These are phyloP conservation scores for Diaporthe sp. DNA, from an alignment of 2,329 filamentous ascomycete species.

Conservation along the genomic window DNA sequence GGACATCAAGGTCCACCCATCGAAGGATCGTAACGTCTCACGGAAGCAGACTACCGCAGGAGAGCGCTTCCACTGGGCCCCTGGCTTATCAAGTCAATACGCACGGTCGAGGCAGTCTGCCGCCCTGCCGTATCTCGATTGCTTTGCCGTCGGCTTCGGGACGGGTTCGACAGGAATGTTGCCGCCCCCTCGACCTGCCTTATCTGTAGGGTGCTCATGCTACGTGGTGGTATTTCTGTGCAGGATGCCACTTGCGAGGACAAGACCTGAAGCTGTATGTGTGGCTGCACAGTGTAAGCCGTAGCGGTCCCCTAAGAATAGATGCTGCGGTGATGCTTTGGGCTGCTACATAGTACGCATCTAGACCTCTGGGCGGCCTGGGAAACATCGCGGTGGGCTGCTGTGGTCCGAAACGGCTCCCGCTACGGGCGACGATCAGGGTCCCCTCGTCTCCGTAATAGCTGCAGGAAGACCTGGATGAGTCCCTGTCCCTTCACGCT, in stretches of 20 bases:
- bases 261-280: not conserved
- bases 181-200: not conserved
- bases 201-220: not conserved
- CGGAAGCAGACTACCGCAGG: conserved; percentile 11
- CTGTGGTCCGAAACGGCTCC: conserved; percentile 25
- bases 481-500: conserved; percentile 4
- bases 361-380: conserved; percentile 20
- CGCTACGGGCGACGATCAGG: conserved; percentile 35
- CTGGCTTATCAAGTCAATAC: conserved; percentile 11
- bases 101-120: conserved; percentile 28
- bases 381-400: conserved; percentile 18
- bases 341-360: conserved; percentile 4
- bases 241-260: not conserved
- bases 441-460: conserved; percentile 23
- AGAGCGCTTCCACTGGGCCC: not conserved
- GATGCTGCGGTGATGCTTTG: conserved; percentile 32
- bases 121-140: conserved; percentile 20
- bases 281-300: not conserved
- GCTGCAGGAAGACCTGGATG: conserved; percentile 4
- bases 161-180: conserved; percentile 18
- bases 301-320: not conserved
- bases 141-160: conserved; percentile 26
- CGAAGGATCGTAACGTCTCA: conserved; percentile 1
- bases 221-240: not conserved
- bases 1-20: conserved; percentile 29